phyloP scores from a whole-genome alignment of 2,329 filamentous ascomycete species.

The Botrytis porri region DNA sequence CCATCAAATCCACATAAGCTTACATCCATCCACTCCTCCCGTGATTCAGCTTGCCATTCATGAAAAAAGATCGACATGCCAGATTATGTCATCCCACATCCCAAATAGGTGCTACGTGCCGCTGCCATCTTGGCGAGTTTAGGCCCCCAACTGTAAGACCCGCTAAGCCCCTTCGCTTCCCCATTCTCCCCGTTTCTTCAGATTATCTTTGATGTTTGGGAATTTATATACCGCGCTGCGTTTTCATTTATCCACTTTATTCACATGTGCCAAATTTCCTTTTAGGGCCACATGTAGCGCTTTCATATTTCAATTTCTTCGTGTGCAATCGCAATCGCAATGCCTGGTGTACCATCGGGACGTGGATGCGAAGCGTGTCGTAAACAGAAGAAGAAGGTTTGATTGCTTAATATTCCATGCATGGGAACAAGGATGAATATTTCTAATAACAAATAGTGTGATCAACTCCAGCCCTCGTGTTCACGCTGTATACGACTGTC shows the following conservation, averaged over 20 bases:
- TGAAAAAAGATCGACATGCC: background rate
- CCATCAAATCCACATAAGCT: background rate
- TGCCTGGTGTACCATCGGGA: conserved; percentile 52
- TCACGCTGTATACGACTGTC: background rate
- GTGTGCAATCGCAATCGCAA: conserved; percentile 39
- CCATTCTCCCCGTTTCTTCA: too few species aligned
- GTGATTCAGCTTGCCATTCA: background rate
- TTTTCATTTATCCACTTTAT: background rate
- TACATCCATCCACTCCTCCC: background rate
- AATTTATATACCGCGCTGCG: background rate
- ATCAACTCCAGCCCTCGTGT: background rate
- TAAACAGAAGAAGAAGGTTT: conserved; percentile 53
- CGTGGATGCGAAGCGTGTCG: conserved; percentile 51
- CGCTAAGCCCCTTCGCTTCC: background rate
- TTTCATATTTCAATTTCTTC: background rate
- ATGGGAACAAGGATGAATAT: background rate
- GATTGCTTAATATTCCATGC: conserved; percentile 16
- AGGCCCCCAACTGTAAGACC: background rate
- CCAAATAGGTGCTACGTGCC: background rate
- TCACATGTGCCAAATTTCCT: background rate
- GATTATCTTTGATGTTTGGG: background rate
- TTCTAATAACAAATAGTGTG: background rate
- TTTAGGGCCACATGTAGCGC: background rate
- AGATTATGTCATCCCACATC: conserved; percentile 12
- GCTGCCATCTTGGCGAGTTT: background rate